Evolutionary conservation across 1,284 basidiomycete genomes (phyloP).

Genomic region (Rhodofomes roseus): DNA sequence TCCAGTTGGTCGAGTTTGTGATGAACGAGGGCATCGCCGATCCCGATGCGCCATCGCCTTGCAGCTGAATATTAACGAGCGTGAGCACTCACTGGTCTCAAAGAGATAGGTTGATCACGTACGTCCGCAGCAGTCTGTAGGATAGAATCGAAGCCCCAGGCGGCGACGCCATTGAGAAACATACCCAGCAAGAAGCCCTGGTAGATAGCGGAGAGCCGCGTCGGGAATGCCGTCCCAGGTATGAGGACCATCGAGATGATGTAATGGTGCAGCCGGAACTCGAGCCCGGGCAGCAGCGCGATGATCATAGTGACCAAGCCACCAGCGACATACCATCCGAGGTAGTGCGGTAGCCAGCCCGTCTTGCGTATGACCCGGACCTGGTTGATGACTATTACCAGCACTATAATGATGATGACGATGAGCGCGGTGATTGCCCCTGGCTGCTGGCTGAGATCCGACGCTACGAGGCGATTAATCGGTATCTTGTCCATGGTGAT

Average conservation of each 20-base stretch:
- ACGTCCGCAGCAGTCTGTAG: conserved; percentile 76
- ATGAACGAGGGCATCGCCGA: conserved; percentile 69
- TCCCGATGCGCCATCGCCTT: conserved; percentile 69
- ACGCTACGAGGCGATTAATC: conserved; percentile 65
- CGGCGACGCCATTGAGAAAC: conserved; percentile 75
- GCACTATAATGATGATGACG: conserved; percentile 64
- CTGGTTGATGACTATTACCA: conserved; percentile 68
- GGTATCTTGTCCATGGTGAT: conserved; percentile 68
- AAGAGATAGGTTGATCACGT: conserved; percentile 21
- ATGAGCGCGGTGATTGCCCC: conserved; percentile 73
- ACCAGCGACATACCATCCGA: conserved; percentile 66
- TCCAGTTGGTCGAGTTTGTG: conserved; percentile 67
- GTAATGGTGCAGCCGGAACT: conserved; percentile 73
- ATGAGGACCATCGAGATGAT: conserved; percentile 74
- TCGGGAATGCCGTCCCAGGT: conserved; percentile 80
- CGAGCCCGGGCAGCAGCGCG: conserved; percentile 65
- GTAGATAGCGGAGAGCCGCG: conserved; percentile 72
- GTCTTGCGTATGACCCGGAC: conserved; percentile 80
- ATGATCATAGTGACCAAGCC: conserved; percentile 66
- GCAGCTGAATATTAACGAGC: conserved; percentile 44
- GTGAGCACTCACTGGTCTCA: conserved; percentile 4
- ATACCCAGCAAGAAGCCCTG: conserved; percentile 82
- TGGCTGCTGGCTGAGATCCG: conserved; percentile 65
- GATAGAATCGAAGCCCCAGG: conserved; percentile 79
- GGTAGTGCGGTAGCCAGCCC: conserved; percentile 76